Conservation (phyloP, 495 filamentous ascomycete species). For the Penicillium canescens region DNA sequence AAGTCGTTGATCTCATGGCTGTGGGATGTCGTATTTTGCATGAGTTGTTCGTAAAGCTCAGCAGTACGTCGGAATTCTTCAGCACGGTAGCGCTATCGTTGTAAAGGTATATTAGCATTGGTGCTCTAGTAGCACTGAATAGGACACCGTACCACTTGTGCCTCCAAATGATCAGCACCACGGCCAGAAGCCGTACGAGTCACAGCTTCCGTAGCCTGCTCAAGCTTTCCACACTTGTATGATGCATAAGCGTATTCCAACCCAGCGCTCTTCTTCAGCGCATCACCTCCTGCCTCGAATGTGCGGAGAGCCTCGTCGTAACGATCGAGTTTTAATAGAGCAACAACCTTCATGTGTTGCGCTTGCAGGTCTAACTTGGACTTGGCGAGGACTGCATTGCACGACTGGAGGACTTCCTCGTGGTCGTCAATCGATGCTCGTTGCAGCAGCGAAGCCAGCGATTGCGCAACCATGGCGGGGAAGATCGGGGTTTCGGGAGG, state of each 20-base stretch:
- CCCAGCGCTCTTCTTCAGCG: conserved; percentile 62
- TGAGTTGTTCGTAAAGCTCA: conserved; percentile 65
- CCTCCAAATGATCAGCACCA: conserved; percentile 79
- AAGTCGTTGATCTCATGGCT: conserved; percentile 81
- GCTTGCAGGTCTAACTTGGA: conserved; percentile 64
- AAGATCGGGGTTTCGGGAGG: not conserved
- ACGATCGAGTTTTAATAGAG: conserved; percentile 89
- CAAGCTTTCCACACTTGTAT: conserved; percentile 80
- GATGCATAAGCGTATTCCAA: conserved; percentile 89
- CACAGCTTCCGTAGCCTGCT: conserved; percentile 64
- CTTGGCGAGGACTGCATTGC: conserved; percentile 66
- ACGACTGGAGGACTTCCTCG: conserved; percentile 67
- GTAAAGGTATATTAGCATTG: conserved; percentile 8
- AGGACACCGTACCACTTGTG: conserved; percentile 69
- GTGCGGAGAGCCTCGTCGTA: conserved; percentile 84
- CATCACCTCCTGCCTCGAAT: conserved; percentile 69
- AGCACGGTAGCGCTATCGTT: conserved; percentile 67
- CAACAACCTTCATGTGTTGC: conserved; percentile 77
- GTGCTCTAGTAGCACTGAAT: conserved; percentile 1
- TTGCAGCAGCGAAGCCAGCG: conserved; percentile 57
- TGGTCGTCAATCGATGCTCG: conserved; percentile 70
- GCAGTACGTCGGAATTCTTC: conserved; percentile 79
- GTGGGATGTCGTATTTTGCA: conserved; percentile 42
- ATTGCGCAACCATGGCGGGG: conserved; percentile 46
- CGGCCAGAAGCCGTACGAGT: conserved; percentile 51